These are phyloP conservation scores for Zoysia pacifica DNA, from an alignment of 176 grass and related monocot genomes.

Conservation along the genomic window DNA sequence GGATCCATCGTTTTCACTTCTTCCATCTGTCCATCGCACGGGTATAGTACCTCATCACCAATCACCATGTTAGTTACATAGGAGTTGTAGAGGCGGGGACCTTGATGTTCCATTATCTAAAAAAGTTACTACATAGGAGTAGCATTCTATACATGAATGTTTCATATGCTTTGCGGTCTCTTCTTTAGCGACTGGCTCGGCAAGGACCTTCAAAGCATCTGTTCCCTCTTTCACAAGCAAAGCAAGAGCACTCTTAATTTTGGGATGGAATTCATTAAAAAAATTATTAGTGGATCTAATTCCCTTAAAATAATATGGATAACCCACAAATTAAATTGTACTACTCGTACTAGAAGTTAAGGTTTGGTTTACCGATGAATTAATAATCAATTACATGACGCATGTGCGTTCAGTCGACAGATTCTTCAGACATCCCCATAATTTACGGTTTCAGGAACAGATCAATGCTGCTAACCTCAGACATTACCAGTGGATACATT, in stretches of 20 bases:
- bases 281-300: background rate
- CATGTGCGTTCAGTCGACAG: background rate
- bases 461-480: background rate
- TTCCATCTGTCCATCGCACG: background rate
- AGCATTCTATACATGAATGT: too few species aligned
- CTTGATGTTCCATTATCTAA: too few species aligned
- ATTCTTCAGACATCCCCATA: background rate
- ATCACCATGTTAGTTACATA: too few species aligned
- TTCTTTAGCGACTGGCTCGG: too few species aligned
- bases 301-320: background rate
- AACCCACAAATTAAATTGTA: background rate
- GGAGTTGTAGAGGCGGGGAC: background rate
- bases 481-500: background rate
- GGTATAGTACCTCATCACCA: background rate
- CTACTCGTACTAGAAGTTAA: background rate
- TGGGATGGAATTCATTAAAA: background rate
- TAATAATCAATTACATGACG: background rate
- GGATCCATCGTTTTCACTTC: background rate
- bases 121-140: too few species aligned
- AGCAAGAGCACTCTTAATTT: background rate
- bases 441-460: background rate
- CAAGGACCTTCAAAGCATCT: too few species aligned
- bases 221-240: background rate
- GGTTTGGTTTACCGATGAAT: background rate
- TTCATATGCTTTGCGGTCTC: too few species aligned